Evolutionary conservation across 345 rosid genomes (phyloP).

Genomic region (Euphorbia peplus): DNA sequence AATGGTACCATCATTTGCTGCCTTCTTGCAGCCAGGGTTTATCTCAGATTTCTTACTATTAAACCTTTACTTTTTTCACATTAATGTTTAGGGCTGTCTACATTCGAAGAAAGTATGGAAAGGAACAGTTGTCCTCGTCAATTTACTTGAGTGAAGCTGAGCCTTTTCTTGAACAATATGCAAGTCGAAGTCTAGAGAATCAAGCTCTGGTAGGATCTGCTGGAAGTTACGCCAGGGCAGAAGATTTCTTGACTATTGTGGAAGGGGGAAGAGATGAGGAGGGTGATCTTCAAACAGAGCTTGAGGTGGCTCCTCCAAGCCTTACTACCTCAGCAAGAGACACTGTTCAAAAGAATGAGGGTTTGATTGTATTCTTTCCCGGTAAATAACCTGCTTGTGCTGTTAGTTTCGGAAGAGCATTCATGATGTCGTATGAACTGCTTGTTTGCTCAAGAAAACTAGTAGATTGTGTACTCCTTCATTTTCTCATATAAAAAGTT

Average conservation of each 20-base stretch:
- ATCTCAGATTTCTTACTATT: neutral
- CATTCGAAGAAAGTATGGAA: conserved; percentile 66
- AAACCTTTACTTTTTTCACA: conserved; percentile 1
- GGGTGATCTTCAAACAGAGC: conserved; percentile 71
- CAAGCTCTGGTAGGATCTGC: conserved; percentile 87
- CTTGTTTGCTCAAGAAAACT: neutral
- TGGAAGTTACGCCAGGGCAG: conserved; percentile 65
- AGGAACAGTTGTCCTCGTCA: conserved; percentile 65
- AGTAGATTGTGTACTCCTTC: neutral
- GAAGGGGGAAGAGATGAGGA: conserved; percentile 81
- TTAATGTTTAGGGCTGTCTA: conserved; percentile 61
- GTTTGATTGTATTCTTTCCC: conserved; percentile 90
- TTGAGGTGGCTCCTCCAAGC: conserved; percentile 42
- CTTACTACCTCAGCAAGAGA: conserved; percentile 45
- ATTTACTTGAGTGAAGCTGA: conserved; percentile 85
- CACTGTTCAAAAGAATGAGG: conserved; percentile 60
- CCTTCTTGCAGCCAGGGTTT: neutral
- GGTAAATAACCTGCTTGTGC: conserved; percentile 42
- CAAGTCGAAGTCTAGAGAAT: conserved; percentile 64
- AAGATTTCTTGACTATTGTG: conserved; percentile 78
- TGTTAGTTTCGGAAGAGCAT: neutral
- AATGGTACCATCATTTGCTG: conserved; percentile 57
- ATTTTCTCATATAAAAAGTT: neutral
- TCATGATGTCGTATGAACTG: neutral
- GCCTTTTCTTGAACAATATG: conserved; percentile 86